Conservation (phyloP, 2,329 filamentous ascomycete species). For the Fusarium haematococcum region DNA sequence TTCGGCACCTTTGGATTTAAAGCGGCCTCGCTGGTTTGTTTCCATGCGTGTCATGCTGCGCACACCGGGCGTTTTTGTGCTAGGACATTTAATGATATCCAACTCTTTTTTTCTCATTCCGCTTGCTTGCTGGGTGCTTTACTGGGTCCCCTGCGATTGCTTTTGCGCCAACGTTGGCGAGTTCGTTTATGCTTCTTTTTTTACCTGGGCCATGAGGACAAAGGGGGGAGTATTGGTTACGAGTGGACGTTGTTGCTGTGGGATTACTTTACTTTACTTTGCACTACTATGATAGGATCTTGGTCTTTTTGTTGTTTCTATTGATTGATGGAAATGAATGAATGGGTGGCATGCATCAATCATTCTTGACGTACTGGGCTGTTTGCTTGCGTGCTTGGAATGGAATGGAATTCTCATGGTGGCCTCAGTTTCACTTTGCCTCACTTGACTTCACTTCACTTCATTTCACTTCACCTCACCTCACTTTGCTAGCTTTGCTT, state of each 20-base stretch:
- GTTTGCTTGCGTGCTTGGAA: not conserved
- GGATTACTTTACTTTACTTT: slow-evolving; percentile 5
- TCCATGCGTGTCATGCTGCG: slow-evolving; percentile 31
- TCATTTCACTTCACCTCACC: not conserved
- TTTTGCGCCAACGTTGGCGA: slow-evolving; percentile 8
- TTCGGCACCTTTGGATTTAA: slow-evolving; percentile 40
- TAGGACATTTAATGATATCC: slow-evolving; percentile 51
- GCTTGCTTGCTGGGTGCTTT: slow-evolving; percentile 15
- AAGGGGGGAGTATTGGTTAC: slow-evolving; percentile 40
- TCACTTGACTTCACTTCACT: not conserved
- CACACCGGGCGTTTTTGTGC: slow-evolving; percentile 44
- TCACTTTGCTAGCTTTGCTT: not conserved
- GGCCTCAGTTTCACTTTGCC: not conserved
- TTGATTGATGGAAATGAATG: slow-evolving; percentile 16
- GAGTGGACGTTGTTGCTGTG: slow-evolving; percentile 27
- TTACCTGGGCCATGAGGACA: slow-evolving; percentile 2
- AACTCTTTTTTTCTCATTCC: slow-evolving; percentile 38
- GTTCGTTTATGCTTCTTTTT: slow-evolving; percentile 1
- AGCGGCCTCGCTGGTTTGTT: slow-evolving; percentile 28
- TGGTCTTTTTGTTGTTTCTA: not conserved
- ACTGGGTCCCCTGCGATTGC: slow-evolving; percentile 2
- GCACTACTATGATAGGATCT: slow-evolving; percentile 20
- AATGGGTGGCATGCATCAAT: slow-evolving; percentile 14
- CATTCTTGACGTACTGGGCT: not conserved
- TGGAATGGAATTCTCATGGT: not conserved